phyloP scores from a whole-genome alignment of 805 yeast species.

The Metschnikowia orientalis region DNA sequence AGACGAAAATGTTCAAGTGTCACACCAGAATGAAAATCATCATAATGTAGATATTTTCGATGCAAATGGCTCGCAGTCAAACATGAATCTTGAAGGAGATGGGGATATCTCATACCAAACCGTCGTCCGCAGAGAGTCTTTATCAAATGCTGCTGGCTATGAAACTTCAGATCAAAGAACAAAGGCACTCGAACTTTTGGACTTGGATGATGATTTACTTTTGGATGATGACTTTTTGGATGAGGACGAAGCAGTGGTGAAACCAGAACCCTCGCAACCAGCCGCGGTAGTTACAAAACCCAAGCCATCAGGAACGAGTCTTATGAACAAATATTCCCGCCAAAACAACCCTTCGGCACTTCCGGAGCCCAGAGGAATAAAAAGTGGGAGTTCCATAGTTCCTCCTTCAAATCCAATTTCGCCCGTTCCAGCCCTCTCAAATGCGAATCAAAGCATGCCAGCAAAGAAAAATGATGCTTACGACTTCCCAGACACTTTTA shows the following conservation, averaged over 20 bases:
- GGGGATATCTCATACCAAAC: constrained; percentile 4
- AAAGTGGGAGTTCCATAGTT: constrained; percentile 3
- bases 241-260: constrained; percentile 16
- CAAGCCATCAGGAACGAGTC: constrained; percentile 5
- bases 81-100: too few species aligned
- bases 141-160: neutral
- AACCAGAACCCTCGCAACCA: constrained; percentile 8
- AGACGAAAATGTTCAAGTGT: too few species aligned
- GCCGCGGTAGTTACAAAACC: constrained; percentile 5
- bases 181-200: constrained; percentile 17
- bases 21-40: too few species aligned
- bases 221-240: constrained; percentile 37
- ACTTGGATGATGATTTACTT: constrained; percentile 30
- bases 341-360: neutral
- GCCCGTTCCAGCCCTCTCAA: neutral
- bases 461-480: constrained; percentile 70
- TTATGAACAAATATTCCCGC: constrained; percentile 3
- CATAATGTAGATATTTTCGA: too few species aligned
- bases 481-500: constrained; percentile 61
- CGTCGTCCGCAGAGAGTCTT: too few species aligned
- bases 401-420: constrained; percentile 9
- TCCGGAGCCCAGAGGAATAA: constrained; percentile 1
- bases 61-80: too few species aligned
- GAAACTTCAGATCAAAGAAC: constrained; percentile 5
- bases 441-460: constrained; percentile 31